Evolutionary conservation across 371 early-diverging fungal genomes (phyloP), one percentile per base, ranked within the genome.

Genomic region (Mortierella sp.): DNA sequence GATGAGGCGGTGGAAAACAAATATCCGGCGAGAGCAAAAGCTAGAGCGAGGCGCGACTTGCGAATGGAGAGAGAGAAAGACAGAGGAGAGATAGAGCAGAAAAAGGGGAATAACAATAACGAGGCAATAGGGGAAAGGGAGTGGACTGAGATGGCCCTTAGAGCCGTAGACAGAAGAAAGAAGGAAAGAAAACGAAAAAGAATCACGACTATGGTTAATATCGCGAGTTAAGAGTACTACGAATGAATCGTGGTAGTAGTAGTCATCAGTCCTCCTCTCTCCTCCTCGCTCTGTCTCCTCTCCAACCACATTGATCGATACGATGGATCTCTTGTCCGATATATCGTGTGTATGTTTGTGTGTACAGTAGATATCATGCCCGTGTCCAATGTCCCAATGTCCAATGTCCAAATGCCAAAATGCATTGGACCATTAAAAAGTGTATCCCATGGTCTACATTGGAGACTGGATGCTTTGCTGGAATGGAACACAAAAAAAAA

Each of bases 161-260:
- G 19, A 37, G 14, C 19, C 31, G 34, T 34, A 34, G 58, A 50
- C 50, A 10, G 50, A 50, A 24, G 50, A 24, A 22, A 50, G 24
- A 47, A 50, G 14, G 29, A 16, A 11, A 31, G 14, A 31, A 13
- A 58, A 9, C 34, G 34, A 58, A 58, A 58, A n/a, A n/a, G n/a
- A n/a, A n/a, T n/a, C n/a, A n/a, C n/a, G n/a, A 58, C 58, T 58
- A 58, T 31, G 58, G 37, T 58, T 29, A 58, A 58, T 58, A 31
- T 16, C n/a, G n/a, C n/a, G n/a, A n/a, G n/a, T n/a, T 14, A 26
- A 34, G 34, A 58, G 29, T 34, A 58, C 0, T 29, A 34, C 6
- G 14, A 24, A 29, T 5, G 34, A 34, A 37, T 58, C 34, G 14
- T 31, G 48, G 9, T 24, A 4, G n/a, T 48, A 9, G 24, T 50